Conservation (phyloP, 768 basidiomycete species). For the Naganishia vaughanmartiniae region DNA sequence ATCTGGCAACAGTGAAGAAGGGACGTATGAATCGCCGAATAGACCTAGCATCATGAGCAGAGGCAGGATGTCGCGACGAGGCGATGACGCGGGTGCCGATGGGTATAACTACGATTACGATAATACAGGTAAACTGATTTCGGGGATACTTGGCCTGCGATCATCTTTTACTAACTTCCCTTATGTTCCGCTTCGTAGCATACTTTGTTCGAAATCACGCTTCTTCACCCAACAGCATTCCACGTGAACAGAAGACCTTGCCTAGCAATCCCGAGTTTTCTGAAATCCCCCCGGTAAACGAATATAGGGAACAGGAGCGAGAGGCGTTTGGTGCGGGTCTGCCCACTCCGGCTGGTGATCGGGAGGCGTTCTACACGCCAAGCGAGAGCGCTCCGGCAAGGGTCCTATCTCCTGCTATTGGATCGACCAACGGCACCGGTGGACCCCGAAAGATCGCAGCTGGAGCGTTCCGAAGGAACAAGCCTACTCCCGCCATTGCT, state of each 20-base stretch:
- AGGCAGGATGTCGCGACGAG: slow-evolving; percentile 6
- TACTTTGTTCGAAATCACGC: slow-evolving; percentile 27
- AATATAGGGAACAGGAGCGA: neutral
- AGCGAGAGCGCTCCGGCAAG: neutral
- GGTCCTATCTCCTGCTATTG: slow-evolving; percentile 9
- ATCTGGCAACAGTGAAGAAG: neutral
- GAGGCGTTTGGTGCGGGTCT: slow-evolving; percentile 17
- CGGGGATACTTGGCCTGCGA: neutral
- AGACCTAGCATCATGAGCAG: slow-evolving; percentile 29
- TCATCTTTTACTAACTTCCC: neutral
- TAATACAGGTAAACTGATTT: slow-evolving; percentile 23
- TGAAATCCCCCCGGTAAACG: slow-evolving; percentile 17
- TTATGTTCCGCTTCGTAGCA: neutral
- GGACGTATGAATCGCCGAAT: neutral
- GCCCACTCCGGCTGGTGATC: neutral
- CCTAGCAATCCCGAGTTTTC: neutral
- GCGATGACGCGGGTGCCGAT: slow-evolving; percentile 24
- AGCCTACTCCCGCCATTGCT: slow-evolving; percentile 19
- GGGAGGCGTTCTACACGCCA: slow-evolving; percentile 31
- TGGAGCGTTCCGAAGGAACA: slow-evolving; percentile 31
- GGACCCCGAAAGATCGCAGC: slow-evolving; percentile 32
- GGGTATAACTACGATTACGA: slow-evolving; percentile 29
- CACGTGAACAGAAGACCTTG: slow-evolving; percentile 1
- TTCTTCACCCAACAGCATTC: slow-evolving; percentile 14
- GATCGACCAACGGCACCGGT: slow-evolving; percentile 8